A percentile compares a stretch with the other conserved stretches of the same genome.
Evolutionary conservation across 2,329 filamentous ascomycete genomes (phyloP).

Genomic region (Aulographum hederae): DNA sequence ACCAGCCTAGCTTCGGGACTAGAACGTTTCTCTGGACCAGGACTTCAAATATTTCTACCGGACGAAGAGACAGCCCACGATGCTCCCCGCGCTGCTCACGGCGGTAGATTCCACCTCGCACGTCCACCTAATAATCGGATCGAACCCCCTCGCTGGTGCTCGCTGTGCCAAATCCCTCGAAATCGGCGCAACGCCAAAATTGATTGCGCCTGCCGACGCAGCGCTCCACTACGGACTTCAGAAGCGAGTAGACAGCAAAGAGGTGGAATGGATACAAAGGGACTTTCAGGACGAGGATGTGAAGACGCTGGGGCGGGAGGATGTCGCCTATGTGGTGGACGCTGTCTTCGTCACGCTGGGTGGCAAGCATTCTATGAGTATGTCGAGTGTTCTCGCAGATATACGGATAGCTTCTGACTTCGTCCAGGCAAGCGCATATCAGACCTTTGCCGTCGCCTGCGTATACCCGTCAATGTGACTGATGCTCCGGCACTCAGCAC

Average conservation of each 20-base stretch:
- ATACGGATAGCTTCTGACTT: not conserved
- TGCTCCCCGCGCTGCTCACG: slow-evolving; percentile 45
- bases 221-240: slow-evolving; percentile 42
- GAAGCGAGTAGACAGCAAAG: slow-evolving; percentile 45
- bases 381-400: slow-evolving; percentile 4
- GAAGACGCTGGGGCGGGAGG: slow-evolving; percentile 57
- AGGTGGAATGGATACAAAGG: slow-evolving; percentile 47
- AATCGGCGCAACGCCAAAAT: slow-evolving; percentile 62
- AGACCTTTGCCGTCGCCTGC: slow-evolving; percentile 52
- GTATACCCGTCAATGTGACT: slow-evolving; percentile 85
- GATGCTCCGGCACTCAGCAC: slow-evolving; percentile 76
- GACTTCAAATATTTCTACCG: too few species aligned
- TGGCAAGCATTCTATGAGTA: slow-evolving; percentile 30
- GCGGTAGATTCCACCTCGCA: slow-evolving; percentile 52
- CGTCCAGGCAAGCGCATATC: slow-evolving; percentile 48
- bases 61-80: too few species aligned
- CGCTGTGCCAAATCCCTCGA: slow-evolving; percentile 64
- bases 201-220: slow-evolving; percentile 52
- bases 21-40: too few species aligned
- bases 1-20: too few species aligned
- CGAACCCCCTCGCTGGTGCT: slow-evolving; percentile 70
- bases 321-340: slow-evolving; percentile 65
- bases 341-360: slow-evolving; percentile 71
- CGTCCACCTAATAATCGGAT: slow-evolving; percentile 71
- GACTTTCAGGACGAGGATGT: slow-evolving; percentile 55